Evolutionary conservation across 2,329 filamentous ascomycete genomes (phyloP), one percentile per base, ranked within the genome.

Genomic region (Fusarium penzigii): DNA sequence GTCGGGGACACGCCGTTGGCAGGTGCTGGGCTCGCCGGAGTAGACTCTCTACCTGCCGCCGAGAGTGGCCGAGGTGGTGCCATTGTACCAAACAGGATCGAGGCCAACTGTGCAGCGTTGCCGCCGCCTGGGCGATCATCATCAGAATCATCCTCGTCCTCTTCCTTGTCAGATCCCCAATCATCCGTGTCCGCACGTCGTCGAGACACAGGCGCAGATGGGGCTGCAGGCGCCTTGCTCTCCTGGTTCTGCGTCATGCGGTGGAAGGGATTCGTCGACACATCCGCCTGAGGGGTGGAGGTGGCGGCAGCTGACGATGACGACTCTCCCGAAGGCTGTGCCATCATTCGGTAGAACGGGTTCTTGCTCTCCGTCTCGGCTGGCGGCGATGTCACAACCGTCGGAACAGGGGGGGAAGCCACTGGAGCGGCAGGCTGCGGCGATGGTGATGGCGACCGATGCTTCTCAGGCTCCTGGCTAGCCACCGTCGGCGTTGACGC

Each of bases 21-120:
- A 8, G 71, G 69, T n/a, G 65, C 68, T 34, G 72, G 71, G 51
- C 70, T 74, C 8, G 65, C 57, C 14, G 75, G 69, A 16, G 75
- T 68, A 9, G 77, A 77, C 63, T 89, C 89, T 59, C 89, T 86
- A 49, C 89, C 91, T 70, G 90, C 85, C 7, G 91, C 88, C 17
- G 90, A 95, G 42, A 97, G 75, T 29, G 93, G 92, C 46, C 93
- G 86, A 13, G 94, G 93, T 39, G 94, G 93, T 10, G 84, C 93
- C 92, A 99, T 97, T 46, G 92, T 96, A 53, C 94, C 93, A 69
- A 99, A 99, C 17, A 99, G 81, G 55, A 97, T 94, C 7, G 90
- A 96, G 14, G 94, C 94, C 38, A 99, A 83, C 64, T 96, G 90
- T 55, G 95, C 94, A 44, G 94, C 94, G 62, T 85, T 91, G 53